Evolutionary conservation across 768 basidiomycete species (phyloP), one percentile per base, ranked within the genome.

Genomic region (Termitomyces eurrhizus): DNA sequence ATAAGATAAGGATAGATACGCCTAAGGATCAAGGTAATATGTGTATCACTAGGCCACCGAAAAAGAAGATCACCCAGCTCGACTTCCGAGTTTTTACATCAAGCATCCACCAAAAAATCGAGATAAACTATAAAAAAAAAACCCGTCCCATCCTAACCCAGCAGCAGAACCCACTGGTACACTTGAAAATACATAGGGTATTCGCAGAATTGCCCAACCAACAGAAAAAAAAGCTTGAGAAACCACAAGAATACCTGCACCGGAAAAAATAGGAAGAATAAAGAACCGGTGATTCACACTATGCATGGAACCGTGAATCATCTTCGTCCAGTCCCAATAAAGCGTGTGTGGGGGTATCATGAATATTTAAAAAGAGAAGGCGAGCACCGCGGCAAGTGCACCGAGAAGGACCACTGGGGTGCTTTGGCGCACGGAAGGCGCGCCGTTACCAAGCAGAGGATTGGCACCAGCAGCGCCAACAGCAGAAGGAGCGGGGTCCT

Each of bases 391-490:
- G 36, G 72, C 72, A 62, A 81, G 58, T 37, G 76, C 78, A 64
- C 75, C 69, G 62, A 82, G 65, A 53, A 73, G 71, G 66, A 81
- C 68, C 66, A 77, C 64, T 61, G 81, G 78, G 41, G 72, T 65
- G 70, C 72, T 78, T 66, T 75, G 77, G 67, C 72, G 77, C 36
- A 68, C 64, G 18, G 74, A 66, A 46, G 70, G 58, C 41, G 76
- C 77, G 54, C 73, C 73, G 57, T 71, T 73, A 55, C 62, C 60
- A 62, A 76, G 42, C 42, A 68, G 66, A 24, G 74, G 73, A 62
- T 76, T 72, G 54, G 68, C 69, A n/a, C 76, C 79, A 16, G 78
- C 78, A 58, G 81, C 82, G 39, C 81, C 70, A 49, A 80, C 75
- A 8, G 63, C 64, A 14, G 66, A 62, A 18, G 62, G 62, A n/a